Evolutionary conservation across 108 stramenopile species (phyloP), one percentile per base, ranked within the genome.

Genomic region (Cafeteria roenbergensis): DNA sequence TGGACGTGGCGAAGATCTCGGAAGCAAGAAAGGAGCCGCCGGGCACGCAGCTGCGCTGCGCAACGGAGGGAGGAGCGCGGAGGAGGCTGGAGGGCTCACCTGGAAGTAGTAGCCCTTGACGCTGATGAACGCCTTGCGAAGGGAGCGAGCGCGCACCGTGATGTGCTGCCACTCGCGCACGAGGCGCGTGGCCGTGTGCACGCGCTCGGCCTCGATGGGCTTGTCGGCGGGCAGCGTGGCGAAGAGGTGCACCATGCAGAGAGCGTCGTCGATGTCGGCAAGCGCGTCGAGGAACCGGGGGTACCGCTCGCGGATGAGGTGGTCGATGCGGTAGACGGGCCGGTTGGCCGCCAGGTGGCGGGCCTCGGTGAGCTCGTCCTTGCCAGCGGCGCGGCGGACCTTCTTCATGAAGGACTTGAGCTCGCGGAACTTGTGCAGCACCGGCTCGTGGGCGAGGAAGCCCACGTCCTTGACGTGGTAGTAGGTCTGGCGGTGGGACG

Each of bases 71-170:
- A n/a, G n/a, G n/a, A n/a, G n/a, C n/a, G n/a, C n/a, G n/a, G n/a
- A n/a, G n/a, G n/a, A n/a, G n/a, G n/a, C n/a, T n/a, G n/a, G n/a
- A n/a, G n/a, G n/a, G n/a, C n/a, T n/a, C n/a, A n/a, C n/a, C n/a
- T 94, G 91, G 76, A 92, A 87, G 71, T 97, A 97, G 33, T 92
- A 82, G 29, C 95, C 97, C 78, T 99, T 99, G 53, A 99, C 91
- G 38, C 88, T 89, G 67, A 99, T 87, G 71, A 99, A 99, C 28
- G 84, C 85, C 75, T 95, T 96, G 57, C 86, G 85, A 48, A 99
- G 86, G 67, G 79, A 73, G 31, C 77, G 74, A 12, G 92, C 77
- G 58, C 82, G 83, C 34, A 86, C 77, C 62, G 93, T 88, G 75
- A 87, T 93, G 1, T 88, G 88, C 53, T 90, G 86, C 97, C 97